Base-by-base conservation (phyloP, 495 filamentous ascomycete genomes). In the Trichocladium uniseriatum region DNA sequence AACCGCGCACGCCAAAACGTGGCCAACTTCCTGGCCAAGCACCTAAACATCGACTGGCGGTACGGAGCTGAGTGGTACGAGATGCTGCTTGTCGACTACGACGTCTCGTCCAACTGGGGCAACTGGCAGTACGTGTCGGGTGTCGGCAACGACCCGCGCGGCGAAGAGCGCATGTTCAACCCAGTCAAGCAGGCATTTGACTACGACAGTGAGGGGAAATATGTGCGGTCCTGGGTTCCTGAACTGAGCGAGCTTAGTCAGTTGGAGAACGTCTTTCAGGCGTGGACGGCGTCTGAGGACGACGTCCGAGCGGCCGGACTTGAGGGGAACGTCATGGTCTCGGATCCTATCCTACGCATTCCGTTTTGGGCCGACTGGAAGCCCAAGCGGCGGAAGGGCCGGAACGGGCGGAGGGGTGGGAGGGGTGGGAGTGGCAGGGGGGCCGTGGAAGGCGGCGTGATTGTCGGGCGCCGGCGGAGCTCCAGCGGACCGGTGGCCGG, bases 41-140 rank as follows among this genome's bases (percentile, higher is more conserved):
- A 85, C 52, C 67, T 87, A 10, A 66, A 71, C n/a, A 74, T 89
- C 21, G 84, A 87, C 68, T 89, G 84, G 84, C 73, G 82, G 7
- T 67, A 85, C 20, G 84, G 84, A 5, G 84, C 81, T 4, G 84
- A 89, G 61, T 89, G 83, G 83, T 87, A 86, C 59, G 84, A 87
- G 59, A 73, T 70, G 52, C 57, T 80, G 48, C 73, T 87, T 10
- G 68, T 79, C 27, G 84, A 87, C 57, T 87, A 87, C 60, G 84
- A 89, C 53, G 68, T 83, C 10, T 74, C 73, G 29, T 80, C 71
- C 39, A 87, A 88, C 58, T 89, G 82, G 82, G 79, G 79, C 32
- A 87, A 86, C 56, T 89, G 83, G 84, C 82, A 86, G 64, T 87
- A 87, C 54, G 74, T 78, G 7, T 73, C 82, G 0, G 84, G 84